Percentiles rank a stretch among this genome's conserved stretches.
Conservation (phyloP, 305 asterid genomes). For the Fraxinus dipetala region DNA sequence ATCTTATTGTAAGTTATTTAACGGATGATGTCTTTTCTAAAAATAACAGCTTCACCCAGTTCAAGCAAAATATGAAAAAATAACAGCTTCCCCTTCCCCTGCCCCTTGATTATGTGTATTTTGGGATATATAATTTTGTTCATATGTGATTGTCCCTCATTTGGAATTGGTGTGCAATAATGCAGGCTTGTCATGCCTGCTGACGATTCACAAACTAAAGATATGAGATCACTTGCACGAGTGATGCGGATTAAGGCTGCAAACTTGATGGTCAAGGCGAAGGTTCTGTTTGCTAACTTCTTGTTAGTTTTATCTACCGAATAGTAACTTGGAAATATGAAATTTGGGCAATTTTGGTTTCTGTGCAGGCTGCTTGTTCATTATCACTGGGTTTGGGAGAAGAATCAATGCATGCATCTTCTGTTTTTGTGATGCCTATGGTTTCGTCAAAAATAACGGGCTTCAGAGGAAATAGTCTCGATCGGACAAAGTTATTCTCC, state of each 20-base stretch:
- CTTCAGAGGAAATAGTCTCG: constrained; percentile 61
- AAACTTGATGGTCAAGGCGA: constrained; percentile 56
- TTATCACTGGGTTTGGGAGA: constrained; percentile 74
- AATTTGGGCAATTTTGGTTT: constrained; percentile 19
- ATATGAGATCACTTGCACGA: constrained; percentile 51
- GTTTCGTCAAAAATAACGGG: constrained; percentile 86
- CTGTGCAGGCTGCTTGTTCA: constrained; percentile 72
- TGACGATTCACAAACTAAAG: constrained; percentile 72
- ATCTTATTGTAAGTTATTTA: background rate
- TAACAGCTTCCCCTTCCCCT: constrained; percentile 2
- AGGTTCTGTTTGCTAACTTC: constrained; percentile 41
- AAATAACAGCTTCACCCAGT: too few species aligned
- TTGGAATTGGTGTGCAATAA: constrained; percentile 12
- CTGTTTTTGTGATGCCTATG: constrained; percentile 94
- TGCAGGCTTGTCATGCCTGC: constrained; percentile 46
- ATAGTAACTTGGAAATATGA: constrained; percentile 9
- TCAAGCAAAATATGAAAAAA: background rate
- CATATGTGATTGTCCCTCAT: constrained; percentile 8
- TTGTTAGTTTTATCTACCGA: constrained; percentile 17
- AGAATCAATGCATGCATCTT: constrained; percentile 74
- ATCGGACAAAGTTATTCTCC: constrained; percentile 54
- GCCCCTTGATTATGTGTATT: background rate
- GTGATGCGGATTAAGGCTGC: constrained; percentile 50
- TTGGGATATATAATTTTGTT: background rate
- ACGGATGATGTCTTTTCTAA: background rate